Percentiles rank a stretch among this genome's conserved stretches.
These are phyloP conservation scores for Neurospora sp. DNA, from an alignment of 495 filamentous ascomycete genomes.

Conservation along the genomic window DNA sequence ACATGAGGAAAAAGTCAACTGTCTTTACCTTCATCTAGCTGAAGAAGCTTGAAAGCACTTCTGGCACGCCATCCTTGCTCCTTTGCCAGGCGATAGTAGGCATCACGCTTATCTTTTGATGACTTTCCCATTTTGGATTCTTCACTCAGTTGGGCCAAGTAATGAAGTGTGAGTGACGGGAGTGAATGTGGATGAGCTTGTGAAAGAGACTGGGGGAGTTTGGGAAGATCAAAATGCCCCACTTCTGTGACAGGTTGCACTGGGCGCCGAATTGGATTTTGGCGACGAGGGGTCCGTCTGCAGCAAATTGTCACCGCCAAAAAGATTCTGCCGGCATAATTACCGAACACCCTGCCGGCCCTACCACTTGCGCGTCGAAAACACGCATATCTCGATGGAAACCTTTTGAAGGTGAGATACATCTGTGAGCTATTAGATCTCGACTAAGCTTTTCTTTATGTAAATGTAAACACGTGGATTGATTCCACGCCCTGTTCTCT, in stretches of 20 bases:
- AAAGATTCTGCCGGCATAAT: background rate
- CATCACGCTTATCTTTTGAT: slow-evolving; percentile 96
- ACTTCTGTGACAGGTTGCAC: background rate
- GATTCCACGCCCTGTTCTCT: background rate
- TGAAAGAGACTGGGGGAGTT: background rate
- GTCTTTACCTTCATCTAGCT: slow-evolving; percentile 66
- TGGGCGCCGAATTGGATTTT: background rate
- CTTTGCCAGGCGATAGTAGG: slow-evolving; percentile 95
- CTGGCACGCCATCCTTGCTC: slow-evolving; percentile 97
- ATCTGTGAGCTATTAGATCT: background rate
- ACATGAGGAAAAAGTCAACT: background rate
- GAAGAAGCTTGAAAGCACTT: slow-evolving; percentile 91
- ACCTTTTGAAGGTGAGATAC: background rate
- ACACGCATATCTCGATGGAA: background rate
- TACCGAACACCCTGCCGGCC: background rate
- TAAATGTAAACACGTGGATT: background rate
- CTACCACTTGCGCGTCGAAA: background rate
- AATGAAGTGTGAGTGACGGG: background rate
- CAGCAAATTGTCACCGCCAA: background rate
- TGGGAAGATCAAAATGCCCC: background rate
- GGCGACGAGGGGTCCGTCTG: background rate
- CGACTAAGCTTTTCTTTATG: background rate
- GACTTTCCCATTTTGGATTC: slow-evolving; percentile 77
- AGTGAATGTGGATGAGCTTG: background rate
- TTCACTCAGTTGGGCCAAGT: background rate